Evolutionary conservation across 2,329 filamentous ascomycete species (phyloP).

Genomic region (Thielaviopsis cerberus): DNA sequence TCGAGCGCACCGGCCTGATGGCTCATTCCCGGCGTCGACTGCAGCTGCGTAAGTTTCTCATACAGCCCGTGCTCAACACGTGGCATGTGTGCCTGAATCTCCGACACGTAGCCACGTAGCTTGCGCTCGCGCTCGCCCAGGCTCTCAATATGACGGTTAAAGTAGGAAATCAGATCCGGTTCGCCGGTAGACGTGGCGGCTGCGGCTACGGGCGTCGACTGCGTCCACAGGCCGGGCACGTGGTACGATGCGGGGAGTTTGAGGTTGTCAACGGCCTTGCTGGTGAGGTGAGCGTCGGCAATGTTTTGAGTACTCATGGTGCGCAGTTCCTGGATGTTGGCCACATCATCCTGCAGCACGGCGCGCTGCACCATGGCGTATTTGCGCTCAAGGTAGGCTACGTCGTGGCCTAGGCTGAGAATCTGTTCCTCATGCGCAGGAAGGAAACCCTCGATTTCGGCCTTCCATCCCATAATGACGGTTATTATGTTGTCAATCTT

Average conservation of each 20-base stretch:
- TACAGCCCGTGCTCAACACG: slow-evolving; percentile 29
- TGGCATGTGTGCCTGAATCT: slow-evolving; percentile 30
- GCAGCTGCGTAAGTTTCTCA: slow-evolving; percentile 17
- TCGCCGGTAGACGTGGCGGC: slow-evolving; percentile 22
- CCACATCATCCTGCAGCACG: slow-evolving; percentile 34
- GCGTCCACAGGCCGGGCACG: slow-evolving; percentile 24
- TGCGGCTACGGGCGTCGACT: slow-evolving; percentile 18
- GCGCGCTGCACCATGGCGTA: slow-evolving; percentile 27
- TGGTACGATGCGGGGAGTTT: slow-evolving; percentile 45
- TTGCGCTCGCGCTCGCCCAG: slow-evolving; percentile 26
- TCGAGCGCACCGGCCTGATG: slow-evolving; percentile 14
- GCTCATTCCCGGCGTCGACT: slow-evolving; percentile 13
- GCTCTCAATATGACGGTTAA: slow-evolving; percentile 26
- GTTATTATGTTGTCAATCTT: slow-evolving; percentile 64
- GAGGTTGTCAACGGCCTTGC: slow-evolving; percentile 57
- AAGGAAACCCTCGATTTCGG: slow-evolving; percentile 54
- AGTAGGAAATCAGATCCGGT: slow-evolving; percentile 27
- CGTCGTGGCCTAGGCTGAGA: slow-evolving; percentile 27
- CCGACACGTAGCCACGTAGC: slow-evolving; percentile 26
- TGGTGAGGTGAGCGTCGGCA: slow-evolving; percentile 50
- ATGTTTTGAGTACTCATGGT: slow-evolving; percentile 41
- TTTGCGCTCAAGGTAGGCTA: slow-evolving; percentile 31
- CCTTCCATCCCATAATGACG: slow-evolving; percentile 57
- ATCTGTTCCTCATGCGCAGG: slow-evolving; percentile 33
- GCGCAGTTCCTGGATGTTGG: slow-evolving; percentile 46